A percentile compares a stretch with the other conserved stretches of the same genome.
Conservation (phyloP, 2,329 filamentous ascomycete genomes). For the Podosphaera xanthii region DNA sequence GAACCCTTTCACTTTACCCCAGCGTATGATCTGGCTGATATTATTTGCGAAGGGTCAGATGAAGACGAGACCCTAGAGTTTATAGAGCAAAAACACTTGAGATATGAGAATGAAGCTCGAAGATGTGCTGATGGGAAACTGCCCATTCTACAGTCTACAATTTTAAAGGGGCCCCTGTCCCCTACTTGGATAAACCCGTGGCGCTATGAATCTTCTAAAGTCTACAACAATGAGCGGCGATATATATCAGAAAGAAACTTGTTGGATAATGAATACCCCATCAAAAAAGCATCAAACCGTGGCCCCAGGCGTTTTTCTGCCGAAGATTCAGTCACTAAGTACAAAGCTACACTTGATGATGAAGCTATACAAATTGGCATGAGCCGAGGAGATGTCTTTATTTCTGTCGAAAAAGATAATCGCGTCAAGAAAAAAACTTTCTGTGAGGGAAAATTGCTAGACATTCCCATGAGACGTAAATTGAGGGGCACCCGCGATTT, state of each 20-base stretch:
- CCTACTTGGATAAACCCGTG: conserved; percentile 29
- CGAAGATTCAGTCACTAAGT: conserved; percentile 9
- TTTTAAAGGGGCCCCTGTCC: conserved; percentile 38
- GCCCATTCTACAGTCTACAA: conserved; percentile 35
- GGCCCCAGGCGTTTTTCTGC: conserved; percentile 8
- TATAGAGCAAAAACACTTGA: conserved; percentile 25
- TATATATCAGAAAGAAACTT: conserved; percentile 9
- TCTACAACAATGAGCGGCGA: conserved; percentile 5
- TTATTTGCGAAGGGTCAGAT: conserved; percentile 33
- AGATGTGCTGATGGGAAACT: conserved; percentile 32
- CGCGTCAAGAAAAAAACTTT: background rate
- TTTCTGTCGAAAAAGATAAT: conserved; percentile 3
- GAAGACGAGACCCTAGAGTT: conserved; percentile 28
- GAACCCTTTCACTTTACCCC: conserved; percentile 27
- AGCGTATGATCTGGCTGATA: conserved; percentile 21
- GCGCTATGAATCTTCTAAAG: conserved; percentile 16
- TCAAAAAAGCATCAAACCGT: conserved; percentile 7
- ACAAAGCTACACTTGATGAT: conserved; percentile 5
- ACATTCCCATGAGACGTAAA: too few relatives aligned
- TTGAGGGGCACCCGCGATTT: too few relatives aligned
- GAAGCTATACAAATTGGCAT: conserved; percentile 3
- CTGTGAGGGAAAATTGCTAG: too few relatives aligned
- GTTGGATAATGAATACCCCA: conserved; percentile 9
- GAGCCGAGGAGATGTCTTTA: background rate
- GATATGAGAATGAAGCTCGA: conserved; percentile 35